phyloP scores from a whole-genome alignment of 257 asterid species.

The Knoxia roxburghii region DNA sequence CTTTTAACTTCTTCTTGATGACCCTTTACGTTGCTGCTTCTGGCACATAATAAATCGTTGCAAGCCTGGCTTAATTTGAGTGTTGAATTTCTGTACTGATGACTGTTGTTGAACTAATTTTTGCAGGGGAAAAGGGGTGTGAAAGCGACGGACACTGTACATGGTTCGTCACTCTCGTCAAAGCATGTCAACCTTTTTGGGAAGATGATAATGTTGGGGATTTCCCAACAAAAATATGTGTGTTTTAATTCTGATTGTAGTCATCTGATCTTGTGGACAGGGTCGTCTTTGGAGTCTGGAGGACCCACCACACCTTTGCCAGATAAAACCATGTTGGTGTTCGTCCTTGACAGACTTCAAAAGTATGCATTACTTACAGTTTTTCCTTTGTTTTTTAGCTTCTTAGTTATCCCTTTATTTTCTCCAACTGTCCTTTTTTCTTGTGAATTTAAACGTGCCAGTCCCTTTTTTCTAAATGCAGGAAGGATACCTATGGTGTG shows the following conservation, averaged over 20 bases:
- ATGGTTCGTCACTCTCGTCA: conserved; percentile 50
- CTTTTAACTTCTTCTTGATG: conserved; percentile 22
- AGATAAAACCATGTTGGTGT: conserved; percentile 88
- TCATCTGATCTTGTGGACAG: conserved; percentile 62
- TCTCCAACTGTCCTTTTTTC: conserved; percentile 25
- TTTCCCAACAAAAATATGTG: conserved; percentile 13
- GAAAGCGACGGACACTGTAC: conserved; percentile 67
- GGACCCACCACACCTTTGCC: conserved; percentile 98
- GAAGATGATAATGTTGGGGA: conserved; percentile 18
- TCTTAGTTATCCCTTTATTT: conserved; percentile 16
- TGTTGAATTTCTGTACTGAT: conserved; percentile 19
- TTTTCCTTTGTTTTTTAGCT: conserved; percentile 23
- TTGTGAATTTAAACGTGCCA: conserved; percentile 14
- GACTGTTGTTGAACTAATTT: conserved; percentile 27
- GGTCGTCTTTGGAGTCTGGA: conserved; percentile 73
- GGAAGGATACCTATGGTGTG: conserved; percentile 93
- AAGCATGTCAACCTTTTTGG: conserved; percentile 22
- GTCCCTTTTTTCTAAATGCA: conserved; percentile 36
- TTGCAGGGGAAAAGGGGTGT: conserved; percentile 57
- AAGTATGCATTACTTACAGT: conserved; percentile 46
- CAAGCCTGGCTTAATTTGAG: conserved; percentile 10
- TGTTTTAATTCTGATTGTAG: conserved; percentile 33
- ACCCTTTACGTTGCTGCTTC: conserved; percentile 22
- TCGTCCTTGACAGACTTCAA: conserved; percentile 99
- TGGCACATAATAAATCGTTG: conserved; percentile 14